Percentiles rank a stretch among this genome's conserved stretches.
phyloP scores from a whole-genome alignment of 2,329 filamentous ascomycete species.

The Neoascochyta sp. region DNA sequence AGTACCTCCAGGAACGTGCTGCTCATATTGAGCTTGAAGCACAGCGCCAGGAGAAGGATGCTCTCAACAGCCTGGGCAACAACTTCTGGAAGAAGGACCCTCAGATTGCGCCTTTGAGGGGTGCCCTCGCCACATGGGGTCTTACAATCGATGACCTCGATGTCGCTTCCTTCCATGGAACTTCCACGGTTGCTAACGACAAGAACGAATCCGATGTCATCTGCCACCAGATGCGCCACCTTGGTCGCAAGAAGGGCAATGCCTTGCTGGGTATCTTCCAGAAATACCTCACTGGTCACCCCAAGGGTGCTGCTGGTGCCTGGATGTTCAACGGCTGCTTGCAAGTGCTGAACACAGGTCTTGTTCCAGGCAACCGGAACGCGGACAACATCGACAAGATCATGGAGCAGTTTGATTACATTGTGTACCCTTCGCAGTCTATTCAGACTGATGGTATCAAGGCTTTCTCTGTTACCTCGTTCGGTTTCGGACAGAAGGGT shows the following conservation, averaged over 20 bases:
- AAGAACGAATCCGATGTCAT: conserved; percentile 99
- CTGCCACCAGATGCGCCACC: conserved; percentile 91
- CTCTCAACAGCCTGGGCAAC: conserved; percentile 89
- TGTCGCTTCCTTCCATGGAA: conserved; percentile 98
- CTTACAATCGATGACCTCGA: conserved; percentile 93
- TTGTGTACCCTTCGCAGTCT: conserved; percentile 90
- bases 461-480: conserved; percentile 97
- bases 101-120: conserved; percentile 89
- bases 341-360: conserved; percentile 88
- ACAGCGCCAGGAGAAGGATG: conserved; percentile 85
- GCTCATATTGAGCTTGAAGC: conserved; percentile 86
- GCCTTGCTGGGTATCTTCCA: conserved; percentile 97
- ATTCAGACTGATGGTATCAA: conserved; percentile 98
- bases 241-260: conserved; percentile 94
- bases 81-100: conserved; percentile 98
- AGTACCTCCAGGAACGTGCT: conserved; percentile 81
- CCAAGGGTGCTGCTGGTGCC: conserved; percentile 97
- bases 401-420: conserved; percentile 97
- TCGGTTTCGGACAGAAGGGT: conserved; percentile 98
- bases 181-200: conserved; percentile 96
- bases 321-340: conserved; percentile 99
- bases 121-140: conserved; percentile 95
- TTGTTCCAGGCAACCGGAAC: conserved; percentile 96
- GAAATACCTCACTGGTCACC: conserved; percentile 97
- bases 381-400: conserved; percentile 94